Base-by-base conservation (phyloP, 352 stramenopile species). In the Thalassiosira hispida region DNA sequence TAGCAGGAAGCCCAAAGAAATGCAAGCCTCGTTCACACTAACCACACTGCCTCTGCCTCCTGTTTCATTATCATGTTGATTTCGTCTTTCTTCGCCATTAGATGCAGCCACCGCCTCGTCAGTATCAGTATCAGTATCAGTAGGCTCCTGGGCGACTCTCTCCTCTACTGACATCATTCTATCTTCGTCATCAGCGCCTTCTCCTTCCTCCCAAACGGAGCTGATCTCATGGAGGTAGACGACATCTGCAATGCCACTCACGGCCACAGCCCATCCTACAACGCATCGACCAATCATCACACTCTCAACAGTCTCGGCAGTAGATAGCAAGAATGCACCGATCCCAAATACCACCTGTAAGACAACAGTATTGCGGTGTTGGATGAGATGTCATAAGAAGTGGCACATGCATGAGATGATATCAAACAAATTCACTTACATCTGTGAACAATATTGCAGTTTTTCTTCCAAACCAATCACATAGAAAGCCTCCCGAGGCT, bases 201-300 rank as follows among this genome's bases (percentile, higher is more conserved):
- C 31, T 16, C 52, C 52, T 56, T 79, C 56, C 22, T 72, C 70
- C 70, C 70, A 79, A 27, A 74, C 62, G 23, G 92, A 91, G 31
- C 86, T 73, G 42, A 92, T 89, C 83, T 96, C 93, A 57, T 91
- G 81, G 20, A 96, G 84, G 74, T 96, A 96, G 18, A 89, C 73
- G 20, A 94, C 91, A 78, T 94, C 89, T 2, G 90, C 89, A 22
- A 94, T 83, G 49, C 82, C 88, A 53, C 84, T 85, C 8, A 95
- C 72, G 20, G 91, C 90, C n/a, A 96, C 87, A 7, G 79, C 93
- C 56, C 95, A 73, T 27, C 93, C 92, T 8, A 96, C 77, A 9
- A 95, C 52, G 46, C 94, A 81, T 44, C 93, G 74, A 59, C 86
- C 88, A 18, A 78, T 6, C 14, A 91, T 40, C 3, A 93, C 47